These are phyloP conservation scores for Hirsutella thompsonii DNA, from an alignment of 2,329 filamentous ascomycete genomes.

Conservation along the genomic window DNA sequence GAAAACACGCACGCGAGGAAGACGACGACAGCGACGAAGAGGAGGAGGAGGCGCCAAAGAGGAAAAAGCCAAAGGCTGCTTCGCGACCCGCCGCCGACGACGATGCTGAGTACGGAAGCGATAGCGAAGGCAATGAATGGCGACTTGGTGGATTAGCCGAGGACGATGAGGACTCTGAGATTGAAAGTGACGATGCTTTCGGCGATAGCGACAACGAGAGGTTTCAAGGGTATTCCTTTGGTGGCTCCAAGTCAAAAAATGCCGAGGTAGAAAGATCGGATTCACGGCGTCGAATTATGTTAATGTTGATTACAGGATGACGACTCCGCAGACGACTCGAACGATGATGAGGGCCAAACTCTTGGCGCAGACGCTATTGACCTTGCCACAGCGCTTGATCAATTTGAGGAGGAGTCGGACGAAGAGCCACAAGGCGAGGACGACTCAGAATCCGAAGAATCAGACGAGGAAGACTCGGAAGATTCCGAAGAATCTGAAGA, in stretches of 20 bases:
- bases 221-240: slow-evolving; percentile 59
- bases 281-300: neutral
- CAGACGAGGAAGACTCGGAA: slow-evolving; percentile 30
- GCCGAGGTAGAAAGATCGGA: slow-evolving; percentile 10
- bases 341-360: slow-evolving; percentile 43
- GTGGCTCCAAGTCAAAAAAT: slow-evolving; percentile 29
- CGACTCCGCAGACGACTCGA: slow-evolving; percentile 40
- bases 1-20: slow-evolving; percentile 30
- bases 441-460: slow-evolving; percentile 26
- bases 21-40: slow-evolving; percentile 35
- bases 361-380: slow-evolving; percentile 48
- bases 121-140: slow-evolving; percentile 81
- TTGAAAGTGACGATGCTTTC: slow-evolving; percentile 68
- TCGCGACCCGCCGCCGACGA: slow-evolving; percentile 32
- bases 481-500: slow-evolving; percentile 32
- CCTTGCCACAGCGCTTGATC: slow-evolving; percentile 42
- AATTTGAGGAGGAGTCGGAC: slow-evolving; percentile 35
- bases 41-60: slow-evolving; percentile 26
- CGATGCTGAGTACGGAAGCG: slow-evolving; percentile 60
- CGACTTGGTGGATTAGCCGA: slow-evolving; percentile 49
- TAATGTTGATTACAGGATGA: slow-evolving; percentile 1
- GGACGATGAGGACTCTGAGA: slow-evolving; percentile 49
- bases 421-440: slow-evolving; percentile 34
- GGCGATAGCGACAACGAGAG: slow-evolving; percentile 78
- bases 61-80: slow-evolving; percentile 29